Percentiles rank a stretch among this genome's conserved stretches.
Evolutionary conservation across 306 rosid genomes (phyloP).

Genomic region (Gastrolobium villosum): DNA sequence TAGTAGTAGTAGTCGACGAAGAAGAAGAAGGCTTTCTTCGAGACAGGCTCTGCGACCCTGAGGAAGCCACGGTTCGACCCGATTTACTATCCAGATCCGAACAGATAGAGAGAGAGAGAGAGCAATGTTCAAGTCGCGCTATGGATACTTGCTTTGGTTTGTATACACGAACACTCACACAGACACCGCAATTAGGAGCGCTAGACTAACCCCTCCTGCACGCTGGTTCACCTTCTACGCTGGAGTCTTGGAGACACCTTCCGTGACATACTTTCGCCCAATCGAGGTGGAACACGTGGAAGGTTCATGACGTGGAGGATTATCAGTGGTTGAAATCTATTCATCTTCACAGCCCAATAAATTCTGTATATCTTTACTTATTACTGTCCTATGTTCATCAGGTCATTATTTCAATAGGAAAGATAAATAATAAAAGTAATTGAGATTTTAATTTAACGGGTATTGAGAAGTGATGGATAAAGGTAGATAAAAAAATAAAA

Average conservation of each 20-base stretch:
- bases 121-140: neutral
- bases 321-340: constrained; percentile 43
- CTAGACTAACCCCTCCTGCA: neutral
- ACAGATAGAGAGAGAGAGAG: neutral
- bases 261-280: constrained; percentile 47
- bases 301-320: constrained; percentile 39
- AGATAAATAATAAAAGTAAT: no score
- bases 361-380: no score
- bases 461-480: no score
- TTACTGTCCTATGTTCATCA: no score
- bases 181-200: neutral
- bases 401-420: no score
- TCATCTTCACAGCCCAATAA: neutral
- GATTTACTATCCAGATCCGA: constrained; percentile 47
- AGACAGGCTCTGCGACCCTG: constrained; percentile 74
- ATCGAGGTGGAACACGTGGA: constrained; percentile 42
- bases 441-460: no score
- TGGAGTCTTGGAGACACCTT: constrained; percentile 45
- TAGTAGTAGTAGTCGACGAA: constrained; percentile 47
- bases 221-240: neutral
- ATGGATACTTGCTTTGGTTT: neutral
- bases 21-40: constrained; percentile 86
- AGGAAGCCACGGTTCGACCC: constrained; percentile 93
- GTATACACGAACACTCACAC: neutral
- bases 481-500: no score